Conservation (phyloP, 495 filamentous ascomycete species). For the Penicillium riverlandense region DNA sequence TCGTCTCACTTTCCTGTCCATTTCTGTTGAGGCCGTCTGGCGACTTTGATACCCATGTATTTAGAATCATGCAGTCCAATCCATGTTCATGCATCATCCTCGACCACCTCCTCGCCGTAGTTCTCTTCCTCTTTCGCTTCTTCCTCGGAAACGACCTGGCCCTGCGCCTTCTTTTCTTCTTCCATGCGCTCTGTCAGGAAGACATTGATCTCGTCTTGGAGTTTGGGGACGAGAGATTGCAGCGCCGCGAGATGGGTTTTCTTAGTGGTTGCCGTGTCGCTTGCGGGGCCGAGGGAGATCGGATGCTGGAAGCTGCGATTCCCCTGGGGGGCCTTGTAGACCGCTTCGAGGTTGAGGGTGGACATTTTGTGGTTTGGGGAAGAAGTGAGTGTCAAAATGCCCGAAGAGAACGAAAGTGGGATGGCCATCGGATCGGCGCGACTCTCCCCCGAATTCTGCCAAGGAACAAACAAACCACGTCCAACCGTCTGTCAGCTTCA, state of each 20-base stretch:
- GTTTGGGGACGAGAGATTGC: constrained; percentile 46
- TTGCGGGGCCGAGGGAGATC: constrained; percentile 27
- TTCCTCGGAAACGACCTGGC: constrained; percentile 41
- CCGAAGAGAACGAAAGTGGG: neutral
- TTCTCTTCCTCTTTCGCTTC: constrained; percentile 72
- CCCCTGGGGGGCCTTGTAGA: constrained; percentile 49
- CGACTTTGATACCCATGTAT: constrained; percentile 36
- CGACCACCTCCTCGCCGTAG: constrained; percentile 72
- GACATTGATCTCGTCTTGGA: constrained; percentile 72
- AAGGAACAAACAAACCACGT: too few relatives aligned
- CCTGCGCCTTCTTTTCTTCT: constrained; percentile 60
- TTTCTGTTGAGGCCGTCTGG: constrained; percentile 13
- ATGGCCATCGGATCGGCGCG: too few relatives aligned
- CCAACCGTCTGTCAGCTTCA: too few relatives aligned
- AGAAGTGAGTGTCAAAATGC: neutral
- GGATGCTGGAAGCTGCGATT: constrained; percentile 36
- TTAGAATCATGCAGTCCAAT: constrained; percentile 12
- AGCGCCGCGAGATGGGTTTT: constrained; percentile 61
- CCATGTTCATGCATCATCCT: constrained; percentile 40
- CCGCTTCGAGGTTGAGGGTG: constrained; percentile 35
- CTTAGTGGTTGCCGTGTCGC: constrained; percentile 40
- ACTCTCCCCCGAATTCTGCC: too few relatives aligned
- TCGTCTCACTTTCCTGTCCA: constrained; percentile 5
- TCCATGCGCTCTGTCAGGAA: constrained; percentile 87
- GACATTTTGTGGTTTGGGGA: neutral